Conservation (phyloP, 2,329 filamentous ascomycete genomes). For the Neofusicoccum laricinum region DNA sequence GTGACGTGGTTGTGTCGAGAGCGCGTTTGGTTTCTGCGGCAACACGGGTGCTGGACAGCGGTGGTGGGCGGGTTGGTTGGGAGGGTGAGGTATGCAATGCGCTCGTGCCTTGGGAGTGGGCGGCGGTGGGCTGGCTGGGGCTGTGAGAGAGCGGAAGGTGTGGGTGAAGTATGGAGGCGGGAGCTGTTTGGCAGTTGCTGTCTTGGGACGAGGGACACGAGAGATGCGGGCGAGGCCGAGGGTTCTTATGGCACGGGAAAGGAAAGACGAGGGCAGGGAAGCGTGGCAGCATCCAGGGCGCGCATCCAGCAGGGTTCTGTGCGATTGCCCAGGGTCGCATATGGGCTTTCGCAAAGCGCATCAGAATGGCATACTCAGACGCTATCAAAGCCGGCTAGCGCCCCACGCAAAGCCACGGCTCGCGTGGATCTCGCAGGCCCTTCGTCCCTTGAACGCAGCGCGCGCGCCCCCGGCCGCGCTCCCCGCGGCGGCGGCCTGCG, state of each 20-base stretch:
- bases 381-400: constrained; percentile 11
- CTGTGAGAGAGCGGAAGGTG: neutral
- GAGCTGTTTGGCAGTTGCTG: neutral
- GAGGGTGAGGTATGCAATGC: neutral
- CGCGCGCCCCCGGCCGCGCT: neutral
- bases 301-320: constrained; percentile 18
- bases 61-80: neutral
- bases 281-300: constrained; percentile 14
- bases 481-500: too few species aligned
- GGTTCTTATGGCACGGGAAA: constrained; percentile 14
- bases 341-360: constrained; percentile 18
- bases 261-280: constrained; percentile 6
- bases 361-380: constrained; percentile 17
- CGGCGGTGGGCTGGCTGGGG: neutral
- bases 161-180: neutral
- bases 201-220: neutral
- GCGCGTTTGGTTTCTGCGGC: constrained; percentile 10
- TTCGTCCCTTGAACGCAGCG: neutral
- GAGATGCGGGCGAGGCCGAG: neutral
- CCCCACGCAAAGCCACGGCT: constrained; percentile 17
- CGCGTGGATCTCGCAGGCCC: constrained; percentile 16
- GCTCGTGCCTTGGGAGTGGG: neutral
- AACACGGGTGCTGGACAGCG: neutral
- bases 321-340: constrained; percentile 18
- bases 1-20: constrained; percentile 1